A percentile compares a stretch with the other conserved stretches of the same genome.
Evolutionary conservation across 306 rosid genomes (phyloP).

Genomic region (Prunus padus): DNA sequence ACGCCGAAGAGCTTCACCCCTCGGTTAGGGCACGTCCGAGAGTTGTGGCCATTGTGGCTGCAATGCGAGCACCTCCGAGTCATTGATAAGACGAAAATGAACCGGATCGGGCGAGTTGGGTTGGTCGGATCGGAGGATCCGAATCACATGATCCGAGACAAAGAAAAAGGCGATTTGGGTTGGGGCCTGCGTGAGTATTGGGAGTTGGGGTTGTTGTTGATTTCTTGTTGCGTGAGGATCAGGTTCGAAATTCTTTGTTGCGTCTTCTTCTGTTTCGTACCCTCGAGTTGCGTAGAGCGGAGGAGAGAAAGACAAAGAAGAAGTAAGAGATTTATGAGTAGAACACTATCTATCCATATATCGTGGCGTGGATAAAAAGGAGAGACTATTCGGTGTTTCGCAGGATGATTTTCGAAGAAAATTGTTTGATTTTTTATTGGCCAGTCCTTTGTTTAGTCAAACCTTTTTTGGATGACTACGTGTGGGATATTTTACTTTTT

Average conservation of each 20-base stretch:
- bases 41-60: slow-evolving; percentile 97
- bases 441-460: neutral
- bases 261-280: neutral
- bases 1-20: slow-evolving; percentile 95
- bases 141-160: slow-evolving; percentile 36
- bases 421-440: neutral
- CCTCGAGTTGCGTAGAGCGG: slow-evolving; percentile 32
- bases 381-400: neutral
- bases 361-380: slow-evolving; percentile 45
- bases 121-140: slow-evolving; percentile 42
- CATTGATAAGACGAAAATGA: slow-evolving; percentile 38
- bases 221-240: no score
- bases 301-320: slow-evolving; percentile 33
- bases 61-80: slow-evolving; percentile 97
- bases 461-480: neutral
- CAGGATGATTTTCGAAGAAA: neutral
- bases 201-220: neutral
- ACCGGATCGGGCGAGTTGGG: slow-evolving; percentile 17
- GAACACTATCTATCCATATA: slow-evolving; percentile 64
- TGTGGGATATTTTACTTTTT: no score
- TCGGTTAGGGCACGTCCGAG: slow-evolving; percentile 93
- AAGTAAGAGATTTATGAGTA: neutral
- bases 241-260: neutral
- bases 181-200: neutral
- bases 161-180: slow-evolving; percentile 10